Conservation (phyloP, 2,329 filamentous ascomycete species). For the Endothia cerciana region DNA sequence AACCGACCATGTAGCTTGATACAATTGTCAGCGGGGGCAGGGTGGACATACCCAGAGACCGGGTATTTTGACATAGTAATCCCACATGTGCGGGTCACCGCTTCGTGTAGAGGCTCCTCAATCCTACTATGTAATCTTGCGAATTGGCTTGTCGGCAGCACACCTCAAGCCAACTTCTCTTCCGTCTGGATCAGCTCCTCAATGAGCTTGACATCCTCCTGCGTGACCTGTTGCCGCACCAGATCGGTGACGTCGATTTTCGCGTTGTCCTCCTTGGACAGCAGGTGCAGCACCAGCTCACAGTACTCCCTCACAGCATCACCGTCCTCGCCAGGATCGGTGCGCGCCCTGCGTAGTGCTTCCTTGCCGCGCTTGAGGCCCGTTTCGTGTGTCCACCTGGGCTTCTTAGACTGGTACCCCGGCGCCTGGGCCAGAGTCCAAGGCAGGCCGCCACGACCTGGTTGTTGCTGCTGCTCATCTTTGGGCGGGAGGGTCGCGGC, state of each 20-base stretch:
- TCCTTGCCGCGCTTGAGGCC: slow-evolving; percentile 61
- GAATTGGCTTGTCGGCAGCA: neutral
- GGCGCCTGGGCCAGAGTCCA: slow-evolving; percentile 31
- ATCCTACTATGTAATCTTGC: neutral
- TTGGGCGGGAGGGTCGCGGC: slow-evolving; percentile 53
- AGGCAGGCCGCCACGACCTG: slow-evolving; percentile 27
- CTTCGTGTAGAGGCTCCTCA: neutral
- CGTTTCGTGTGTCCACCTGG: slow-evolving; percentile 60
- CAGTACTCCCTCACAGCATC: slow-evolving; percentile 65
- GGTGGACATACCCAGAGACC: neutral
- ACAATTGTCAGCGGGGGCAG: neutral
- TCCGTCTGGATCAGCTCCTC: slow-evolving; percentile 53
- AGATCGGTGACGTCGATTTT: slow-evolving; percentile 41
- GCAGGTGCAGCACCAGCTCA: slow-evolving; percentile 56
- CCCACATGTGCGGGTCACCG: too few relatives aligned
- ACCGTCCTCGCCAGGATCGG: slow-evolving; percentile 56
- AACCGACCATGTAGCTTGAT: neutral
- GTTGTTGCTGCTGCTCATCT: slow-evolving; percentile 17
- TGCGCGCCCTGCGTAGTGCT: slow-evolving; percentile 55
- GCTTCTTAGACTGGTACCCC: slow-evolving; percentile 40
- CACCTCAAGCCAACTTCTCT: slow-evolving; percentile 35
- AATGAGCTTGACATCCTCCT: slow-evolving; percentile 55
- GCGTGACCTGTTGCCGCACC: slow-evolving; percentile 49
- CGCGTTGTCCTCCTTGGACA: slow-evolving; percentile 41
- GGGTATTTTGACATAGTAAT: neutral